Conservation (phyloP, 768 basidiomycete species). For the Podaxis sp. region DNA sequence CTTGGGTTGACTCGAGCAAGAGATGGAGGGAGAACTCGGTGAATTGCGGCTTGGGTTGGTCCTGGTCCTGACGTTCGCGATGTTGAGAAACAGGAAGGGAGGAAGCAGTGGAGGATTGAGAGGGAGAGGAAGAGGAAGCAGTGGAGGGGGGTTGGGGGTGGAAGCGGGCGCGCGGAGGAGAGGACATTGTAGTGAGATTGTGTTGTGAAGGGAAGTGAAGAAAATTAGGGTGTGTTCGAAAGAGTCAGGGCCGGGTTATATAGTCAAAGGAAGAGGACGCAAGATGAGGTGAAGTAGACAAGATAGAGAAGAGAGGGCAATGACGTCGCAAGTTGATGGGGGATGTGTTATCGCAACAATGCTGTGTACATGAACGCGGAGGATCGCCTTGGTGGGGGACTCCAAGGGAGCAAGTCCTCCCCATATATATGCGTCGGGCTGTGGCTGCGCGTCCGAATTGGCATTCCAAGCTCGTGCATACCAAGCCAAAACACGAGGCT, state of each 20-base stretch:
- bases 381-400: no score
- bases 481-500: not conserved
- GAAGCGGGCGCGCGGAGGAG: not conserved
- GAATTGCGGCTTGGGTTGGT: conserved; percentile 22
- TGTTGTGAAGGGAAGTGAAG: not conserved
- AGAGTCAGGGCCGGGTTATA: not conserved
- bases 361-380: no score
- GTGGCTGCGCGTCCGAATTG: not conserved
- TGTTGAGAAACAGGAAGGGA: not conserved
- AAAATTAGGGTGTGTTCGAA: not conserved
- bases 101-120: not conserved
- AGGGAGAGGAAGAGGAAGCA: not conserved
- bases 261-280: no score
- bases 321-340: no score
- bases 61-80: not conserved
- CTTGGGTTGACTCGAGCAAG: conserved; percentile 26
- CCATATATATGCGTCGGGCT: not conserved
- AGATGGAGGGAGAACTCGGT: conserved; percentile 30
- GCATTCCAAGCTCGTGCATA: not conserved
- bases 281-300: no score
- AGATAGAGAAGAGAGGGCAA: no score
- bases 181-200: not conserved
- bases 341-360: no score
- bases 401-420: not conserved
- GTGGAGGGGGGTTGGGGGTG: not conserved